Percentiles rank a stretch among this genome's conserved stretches.
These are phyloP conservation scores for Aspergillus ochraceoroseus DNA, from an alignment of 2,329 filamentous ascomycete species.

Conservation along the genomic window DNA sequence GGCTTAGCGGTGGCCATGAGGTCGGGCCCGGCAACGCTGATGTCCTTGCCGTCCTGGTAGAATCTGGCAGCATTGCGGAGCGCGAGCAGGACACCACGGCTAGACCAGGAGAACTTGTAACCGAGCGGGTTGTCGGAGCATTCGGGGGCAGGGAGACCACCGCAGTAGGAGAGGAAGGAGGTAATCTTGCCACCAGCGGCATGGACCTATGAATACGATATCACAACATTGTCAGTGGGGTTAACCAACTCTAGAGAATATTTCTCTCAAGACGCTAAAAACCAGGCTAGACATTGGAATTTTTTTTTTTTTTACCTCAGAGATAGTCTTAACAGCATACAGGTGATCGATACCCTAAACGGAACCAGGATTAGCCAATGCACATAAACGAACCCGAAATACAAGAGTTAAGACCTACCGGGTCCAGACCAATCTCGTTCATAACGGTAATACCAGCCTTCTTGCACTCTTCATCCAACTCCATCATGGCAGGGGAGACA, in stretches of 20 bases:
- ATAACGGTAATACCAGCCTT: constrained; percentile 92
- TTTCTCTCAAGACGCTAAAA: too few relatives aligned
- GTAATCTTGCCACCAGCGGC: constrained; percentile 76
- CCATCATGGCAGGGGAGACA: constrained; percentile 85
- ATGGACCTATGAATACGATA: constrained; percentile 63
- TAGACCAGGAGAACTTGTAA: constrained; percentile 84
- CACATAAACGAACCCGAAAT: neutral
- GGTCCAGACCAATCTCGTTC: constrained; percentile 80
- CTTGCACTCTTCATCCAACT: constrained; percentile 76
- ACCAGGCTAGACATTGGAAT: too few relatives aligned
- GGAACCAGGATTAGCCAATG: constrained; percentile 5
- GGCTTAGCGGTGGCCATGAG: constrained; percentile 86
- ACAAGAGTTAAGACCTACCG: constrained; percentile 20
- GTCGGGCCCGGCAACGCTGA: constrained; percentile 60
- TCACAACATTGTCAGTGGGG: neutral
- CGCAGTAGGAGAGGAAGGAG: constrained; percentile 79
- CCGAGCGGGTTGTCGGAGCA: constrained; percentile 82
- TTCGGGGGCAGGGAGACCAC: constrained; percentile 69
- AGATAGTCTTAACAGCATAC: constrained; percentile 82
- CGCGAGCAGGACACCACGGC: constrained; percentile 80
- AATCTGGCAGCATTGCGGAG: constrained; percentile 79
- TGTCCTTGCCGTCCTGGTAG: constrained; percentile 72
- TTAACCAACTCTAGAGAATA: too few relatives aligned
- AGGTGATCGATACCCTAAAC: constrained; percentile 46
- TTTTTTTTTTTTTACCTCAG: too few relatives aligned